These are phyloP conservation scores for Aspergillus sp. DNA, from an alignment of 2,329 filamentous ascomycete genomes.

Conservation along the genomic window DNA sequence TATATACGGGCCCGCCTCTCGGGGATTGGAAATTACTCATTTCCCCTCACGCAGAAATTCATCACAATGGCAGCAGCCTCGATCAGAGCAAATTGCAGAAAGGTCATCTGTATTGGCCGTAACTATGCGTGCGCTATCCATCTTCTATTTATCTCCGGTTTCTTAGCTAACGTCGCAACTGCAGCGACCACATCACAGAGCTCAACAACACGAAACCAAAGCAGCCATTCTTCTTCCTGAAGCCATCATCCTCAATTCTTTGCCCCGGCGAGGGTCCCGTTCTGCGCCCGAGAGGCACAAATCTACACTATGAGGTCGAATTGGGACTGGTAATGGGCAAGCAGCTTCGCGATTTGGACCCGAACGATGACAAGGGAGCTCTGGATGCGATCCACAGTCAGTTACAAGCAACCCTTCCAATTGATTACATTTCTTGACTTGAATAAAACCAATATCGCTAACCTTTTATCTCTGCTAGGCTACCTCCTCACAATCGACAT, in stretches of 20 bases:
- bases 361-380: slow-evolving; percentile 71
- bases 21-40: neutral
- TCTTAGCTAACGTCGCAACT: slow-evolving; percentile 4
- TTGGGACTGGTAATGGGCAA: slow-evolving; percentile 87
- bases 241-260: slow-evolving; percentile 84
- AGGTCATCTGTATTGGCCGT: slow-evolving; percentile 90
- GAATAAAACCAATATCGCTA: neutral
- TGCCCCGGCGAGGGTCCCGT: slow-evolving; percentile 76
- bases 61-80: slow-evolving; percentile 42
- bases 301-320: slow-evolving; percentile 93
- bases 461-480: slow-evolving; percentile 47
- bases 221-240: slow-evolving; percentile 98
- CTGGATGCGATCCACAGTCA: slow-evolving; percentile 77
- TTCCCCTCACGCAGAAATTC: neutral
- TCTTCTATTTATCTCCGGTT: neutral
- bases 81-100: slow-evolving; percentile 56
- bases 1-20: slow-evolving; percentile 1
- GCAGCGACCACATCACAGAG: slow-evolving; percentile 88
- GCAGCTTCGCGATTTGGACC: slow-evolving; percentile 71
- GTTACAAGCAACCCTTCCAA: neutral
- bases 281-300: slow-evolving; percentile 77
- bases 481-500: slow-evolving; percentile 95
- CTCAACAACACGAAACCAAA: slow-evolving; percentile 84
- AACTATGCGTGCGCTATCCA: slow-evolving; percentile 78
- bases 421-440: neutral